Evolutionary conservation across 768 basidiomycete species (phyloP), one percentile per base, ranked within the genome.

Genomic region (Phlebiopsis gigantea): DNA sequence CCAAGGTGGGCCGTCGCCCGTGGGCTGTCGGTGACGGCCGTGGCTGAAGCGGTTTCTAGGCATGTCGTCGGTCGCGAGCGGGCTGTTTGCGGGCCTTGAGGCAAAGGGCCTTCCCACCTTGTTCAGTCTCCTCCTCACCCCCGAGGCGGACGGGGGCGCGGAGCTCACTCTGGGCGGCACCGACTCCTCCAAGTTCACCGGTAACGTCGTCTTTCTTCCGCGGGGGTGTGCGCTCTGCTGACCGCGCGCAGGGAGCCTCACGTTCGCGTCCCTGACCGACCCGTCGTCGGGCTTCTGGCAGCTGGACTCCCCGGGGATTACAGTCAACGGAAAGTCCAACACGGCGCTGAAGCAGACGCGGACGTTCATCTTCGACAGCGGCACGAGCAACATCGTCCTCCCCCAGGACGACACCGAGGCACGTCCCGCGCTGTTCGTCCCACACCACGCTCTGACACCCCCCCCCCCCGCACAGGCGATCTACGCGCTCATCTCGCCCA

Each of bases 321-420:
- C 68, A 24, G 79, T 84, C 43, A 83, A 83, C 57, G 80, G 81
- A 25, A 71, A 77, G 65, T 79, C 80, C 2, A 79, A 69, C 12
- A 68, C 71, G 7, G 55, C 73, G 7, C 68, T 83, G 47, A 73
- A 72, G 50, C 64, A 66, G 10, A 61, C 63, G 44, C 74, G 79
- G 25, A 73, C 61, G 46, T 72, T 83, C 63, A 80, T 83, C 48
- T 82, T 82, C 60, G 81, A 83, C 66, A 78, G 76, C 57, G 80
- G 83, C 30, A 82, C 80, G 22, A 79, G 79, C 62, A 83, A 82
- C 64, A 65, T 82, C 41, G 65, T 82, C 21, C 79, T 83, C 56
- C 71, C 76, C 43, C 76, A 78, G 21, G 63, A 66, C 41, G 81
- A 78, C 19, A 71, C 82, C 8, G 74, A 79, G 66, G 80, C 76